phyloP scores from a whole-genome alignment of 768 basidiomycete genomes.

The Naganishia onofrii region DNA sequence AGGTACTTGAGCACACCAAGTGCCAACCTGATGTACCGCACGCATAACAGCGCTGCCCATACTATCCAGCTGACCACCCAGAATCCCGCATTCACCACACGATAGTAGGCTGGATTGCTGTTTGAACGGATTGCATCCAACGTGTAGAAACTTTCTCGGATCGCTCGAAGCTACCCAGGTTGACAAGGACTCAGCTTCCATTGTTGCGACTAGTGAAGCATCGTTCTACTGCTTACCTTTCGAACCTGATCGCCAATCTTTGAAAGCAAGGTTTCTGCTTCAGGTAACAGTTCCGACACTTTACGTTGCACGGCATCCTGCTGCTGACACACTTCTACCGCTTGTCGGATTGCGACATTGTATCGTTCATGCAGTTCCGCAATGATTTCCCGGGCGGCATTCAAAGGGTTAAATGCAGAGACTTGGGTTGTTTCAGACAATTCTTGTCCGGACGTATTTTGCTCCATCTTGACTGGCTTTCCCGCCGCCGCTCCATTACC shows the following conservation, averaged over 20 bases:
- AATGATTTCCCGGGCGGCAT: background rate
- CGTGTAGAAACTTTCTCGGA: conserved; percentile 15
- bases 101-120: conserved; percentile 15
- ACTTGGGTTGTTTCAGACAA: background rate
- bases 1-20: background rate
- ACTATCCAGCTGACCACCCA: conserved; percentile 1
- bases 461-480: background rate
- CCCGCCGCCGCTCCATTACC: no score
- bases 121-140: conserved; percentile 17
- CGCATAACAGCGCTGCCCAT: background rate
- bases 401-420: background rate
- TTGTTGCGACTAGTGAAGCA: background rate
- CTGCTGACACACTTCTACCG: conserved; percentile 9
- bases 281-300: conserved; percentile 7
- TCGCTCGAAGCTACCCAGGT: conserved; percentile 1
- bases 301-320: conserved; percentile 21
- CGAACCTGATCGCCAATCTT: conserved; percentile 18
- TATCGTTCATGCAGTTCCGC: conserved; percentile 3
- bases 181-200: no score
- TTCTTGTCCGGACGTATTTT: background rate
- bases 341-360: conserved; percentile 6
- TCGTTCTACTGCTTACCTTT: conserved; percentile 1
- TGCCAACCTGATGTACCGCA: background rate
- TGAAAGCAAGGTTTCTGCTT: conserved; percentile 14
- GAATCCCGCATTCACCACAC: conserved; percentile 14